phyloP scores from a whole-genome alignment of 306 rosid species.

The Hippophae gyantsensis region DNA sequence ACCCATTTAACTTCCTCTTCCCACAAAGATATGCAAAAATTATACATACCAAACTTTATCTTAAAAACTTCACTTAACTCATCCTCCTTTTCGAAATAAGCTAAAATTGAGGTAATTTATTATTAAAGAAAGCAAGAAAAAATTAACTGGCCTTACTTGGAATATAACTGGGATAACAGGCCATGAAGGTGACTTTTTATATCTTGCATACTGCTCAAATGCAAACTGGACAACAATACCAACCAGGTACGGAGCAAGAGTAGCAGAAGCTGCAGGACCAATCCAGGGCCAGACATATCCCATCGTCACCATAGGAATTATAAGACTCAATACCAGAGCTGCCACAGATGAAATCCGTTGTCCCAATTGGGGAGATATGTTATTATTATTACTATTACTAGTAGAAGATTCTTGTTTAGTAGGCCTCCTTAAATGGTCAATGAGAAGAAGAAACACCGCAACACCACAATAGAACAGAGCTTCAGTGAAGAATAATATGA shows the following conservation, averaged over 20 bases:
- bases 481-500: conserved; percentile 95
- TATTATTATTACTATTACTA: conserved; percentile 18
- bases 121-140: neutral
- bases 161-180: conserved; percentile 90
- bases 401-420: conserved; percentile 25
- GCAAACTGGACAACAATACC: conserved; percentile 93
- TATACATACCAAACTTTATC: too few relatives aligned
- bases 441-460: conserved; percentile 60
- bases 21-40: too few relatives aligned
- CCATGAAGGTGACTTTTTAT: conserved; percentile 74
- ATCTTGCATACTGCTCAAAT: conserved; percentile 89
- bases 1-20: too few relatives aligned
- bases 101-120: too few relatives aligned
- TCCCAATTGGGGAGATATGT: conserved; percentile 43
- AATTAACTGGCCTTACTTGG: conserved; percentile 47
- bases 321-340: conserved; percentile 76
- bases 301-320: conserved; percentile 97
- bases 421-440: conserved; percentile 62
- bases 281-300: conserved; percentile 99
- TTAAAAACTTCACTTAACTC: too few relatives aligned
- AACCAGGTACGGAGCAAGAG: conserved; percentile 92
- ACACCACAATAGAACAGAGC: conserved; percentile 91
- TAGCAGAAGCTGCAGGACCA: conserved; percentile 98
- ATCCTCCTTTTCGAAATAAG: too few relatives aligned
- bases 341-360: conserved; percentile 74